Conservation (phyloP, 257 asterid genomes). For the Buddleja alternifolia region DNA sequence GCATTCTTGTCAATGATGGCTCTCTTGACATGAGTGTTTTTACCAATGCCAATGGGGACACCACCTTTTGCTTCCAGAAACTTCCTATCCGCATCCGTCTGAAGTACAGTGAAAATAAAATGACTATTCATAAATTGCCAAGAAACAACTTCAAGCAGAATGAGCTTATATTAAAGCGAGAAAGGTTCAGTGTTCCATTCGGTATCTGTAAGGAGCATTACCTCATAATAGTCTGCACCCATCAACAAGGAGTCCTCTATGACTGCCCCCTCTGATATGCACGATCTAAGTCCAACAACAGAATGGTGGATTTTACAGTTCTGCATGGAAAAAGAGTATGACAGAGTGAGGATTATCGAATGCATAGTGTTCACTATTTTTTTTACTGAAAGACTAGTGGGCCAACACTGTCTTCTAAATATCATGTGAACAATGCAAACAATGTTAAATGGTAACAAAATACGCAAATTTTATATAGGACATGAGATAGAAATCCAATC, state of each 20-base stretch:
- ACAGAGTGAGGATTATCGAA: neutral
- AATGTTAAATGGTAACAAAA: conserved; percentile 5
- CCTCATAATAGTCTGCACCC: conserved; percentile 99
- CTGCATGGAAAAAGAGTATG: conserved; percentile 43
- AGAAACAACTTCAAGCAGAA: no score
- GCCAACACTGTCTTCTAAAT: neutral
- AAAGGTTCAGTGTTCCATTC: conserved; percentile 8
- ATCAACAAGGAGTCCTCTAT: conserved; percentile 84
- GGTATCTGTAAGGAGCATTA: conserved; percentile 34
- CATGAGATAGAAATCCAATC: neutral
- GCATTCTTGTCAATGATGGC: conserved; percentile 96
- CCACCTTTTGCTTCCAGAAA: conserved; percentile 72
- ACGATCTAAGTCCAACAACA: conserved; percentile 94
- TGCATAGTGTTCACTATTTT: neutral
- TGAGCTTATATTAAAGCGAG: no score
- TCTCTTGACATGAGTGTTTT: conserved; percentile 73
- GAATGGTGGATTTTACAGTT: conserved; percentile 95
- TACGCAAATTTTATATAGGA: neutral
- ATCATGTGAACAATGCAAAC: conserved; percentile 13
- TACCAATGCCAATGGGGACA: conserved; percentile 89
- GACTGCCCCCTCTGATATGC: conserved; percentile 91
- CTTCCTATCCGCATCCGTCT: conserved; percentile 87
- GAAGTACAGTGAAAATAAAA: conserved; percentile 24
- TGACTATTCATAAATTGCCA: neutral
- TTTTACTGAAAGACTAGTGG: neutral